Evolutionary conservation across 768 basidiomycete genomes (phyloP).

Genomic region (Myochromella boudieri): DNA sequence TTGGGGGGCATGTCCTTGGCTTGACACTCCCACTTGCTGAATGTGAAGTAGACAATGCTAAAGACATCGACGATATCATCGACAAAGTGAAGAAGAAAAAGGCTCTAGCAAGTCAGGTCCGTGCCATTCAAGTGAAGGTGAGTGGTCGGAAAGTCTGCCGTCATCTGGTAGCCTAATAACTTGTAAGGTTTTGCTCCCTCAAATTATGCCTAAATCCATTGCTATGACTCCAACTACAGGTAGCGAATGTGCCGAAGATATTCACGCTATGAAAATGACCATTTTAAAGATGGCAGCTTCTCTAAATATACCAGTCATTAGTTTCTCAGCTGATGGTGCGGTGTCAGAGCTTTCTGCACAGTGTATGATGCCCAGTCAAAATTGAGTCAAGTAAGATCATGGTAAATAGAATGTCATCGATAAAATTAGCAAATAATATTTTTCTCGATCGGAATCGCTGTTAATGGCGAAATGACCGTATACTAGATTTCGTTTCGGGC

Average conservation of each 20-base stretch:
- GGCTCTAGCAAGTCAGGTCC: slow-evolving; percentile 22
- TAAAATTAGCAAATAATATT: no score
- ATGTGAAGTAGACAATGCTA: slow-evolving; percentile 19
- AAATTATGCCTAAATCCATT: slow-evolving; percentile 21
- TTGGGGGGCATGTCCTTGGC: slow-evolving; percentile 26
- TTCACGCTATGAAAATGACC: slow-evolving; percentile 20
- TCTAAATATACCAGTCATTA: slow-evolving; percentile 15
- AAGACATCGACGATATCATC: slow-evolving; percentile 25
- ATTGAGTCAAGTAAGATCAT: no score
- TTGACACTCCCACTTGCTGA: slow-evolving; percentile 17
- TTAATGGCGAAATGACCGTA: no score
- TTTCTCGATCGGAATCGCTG: no score
- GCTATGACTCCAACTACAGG: slow-evolving; percentile 25
- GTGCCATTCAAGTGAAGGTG: slow-evolving; percentile 27
- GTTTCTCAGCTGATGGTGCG: slow-evolving; percentile 23
- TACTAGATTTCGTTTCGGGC: no score
- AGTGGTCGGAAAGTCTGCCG: no score
- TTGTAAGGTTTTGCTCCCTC: slow-evolving; percentile 21
- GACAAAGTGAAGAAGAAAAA: slow-evolving; percentile 16
- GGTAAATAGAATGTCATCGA: no score
- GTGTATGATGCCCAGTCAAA: no score
- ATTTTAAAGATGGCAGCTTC: slow-evolving; percentile 23
- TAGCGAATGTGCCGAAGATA: slow-evolving; percentile 18
- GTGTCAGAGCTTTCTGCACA: slow-evolving; percentile 23
- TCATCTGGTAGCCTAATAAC: neutral